phyloP scores from a whole-genome alignment of 1,139 yeast genomes.

The Magnusiomyces clavatus region DNA sequence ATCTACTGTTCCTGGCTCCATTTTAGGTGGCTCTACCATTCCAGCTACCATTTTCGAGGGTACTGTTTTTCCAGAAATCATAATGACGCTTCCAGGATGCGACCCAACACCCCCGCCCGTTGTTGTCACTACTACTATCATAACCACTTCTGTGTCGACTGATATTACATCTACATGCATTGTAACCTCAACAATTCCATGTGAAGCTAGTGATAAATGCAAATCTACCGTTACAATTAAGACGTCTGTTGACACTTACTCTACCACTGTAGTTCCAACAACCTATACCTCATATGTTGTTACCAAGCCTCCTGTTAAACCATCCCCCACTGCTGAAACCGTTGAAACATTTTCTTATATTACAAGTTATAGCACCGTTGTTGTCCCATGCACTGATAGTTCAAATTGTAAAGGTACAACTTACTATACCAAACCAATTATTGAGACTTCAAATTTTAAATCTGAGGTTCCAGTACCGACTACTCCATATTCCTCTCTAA shows the following conservation, averaged over 20 bases:
- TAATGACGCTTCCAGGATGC: constrained; percentile 4
- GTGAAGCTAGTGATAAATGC: not conserved
- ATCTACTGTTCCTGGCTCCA: constrained; percentile 4
- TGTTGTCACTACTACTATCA: not conserved
- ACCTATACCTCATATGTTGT: not conserved
- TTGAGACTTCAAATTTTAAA: no score
- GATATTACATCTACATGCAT: not conserved
- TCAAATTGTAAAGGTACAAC: constrained; percentile 2
- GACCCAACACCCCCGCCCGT: not conserved
- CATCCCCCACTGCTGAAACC: not conserved
- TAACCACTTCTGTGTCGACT: not conserved
- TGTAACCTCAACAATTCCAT: constrained; percentile 3
- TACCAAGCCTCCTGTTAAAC: not conserved
- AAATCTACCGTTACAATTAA: not conserved
- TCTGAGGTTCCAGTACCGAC: no score
- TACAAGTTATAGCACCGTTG: constrained; percentile 2
- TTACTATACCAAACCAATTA: not conserved
- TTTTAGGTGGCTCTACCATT: not conserved
- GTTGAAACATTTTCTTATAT: not conserved
- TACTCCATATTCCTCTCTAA: not conserved
- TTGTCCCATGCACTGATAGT: not conserved
- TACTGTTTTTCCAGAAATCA: not conserved
- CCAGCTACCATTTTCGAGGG: constrained; percentile 2
- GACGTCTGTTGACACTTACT: not conserved
- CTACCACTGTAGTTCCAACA: constrained; percentile 6